These are phyloP conservation scores for Proliferodiscus dingleyae DNA, from an alignment of 2,329 filamentous ascomycete species.

Conservation along the genomic window DNA sequence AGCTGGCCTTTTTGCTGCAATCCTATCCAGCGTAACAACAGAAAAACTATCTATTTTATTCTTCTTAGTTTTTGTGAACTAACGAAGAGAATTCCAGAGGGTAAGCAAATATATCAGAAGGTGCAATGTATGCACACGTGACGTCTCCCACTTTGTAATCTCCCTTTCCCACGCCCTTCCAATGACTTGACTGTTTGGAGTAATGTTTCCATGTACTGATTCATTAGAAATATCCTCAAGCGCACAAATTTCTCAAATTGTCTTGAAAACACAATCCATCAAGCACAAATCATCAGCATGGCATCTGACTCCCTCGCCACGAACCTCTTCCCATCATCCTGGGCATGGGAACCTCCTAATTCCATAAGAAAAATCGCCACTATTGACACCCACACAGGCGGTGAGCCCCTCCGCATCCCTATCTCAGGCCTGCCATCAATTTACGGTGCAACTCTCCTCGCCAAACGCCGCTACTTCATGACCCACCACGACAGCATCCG, in stretches of 20 bases:
- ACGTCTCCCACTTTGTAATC: no score
- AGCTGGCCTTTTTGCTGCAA: no score
- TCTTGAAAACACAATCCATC: neutral
- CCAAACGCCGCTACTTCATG: neutral
- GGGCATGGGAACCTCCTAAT: neutral
- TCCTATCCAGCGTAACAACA: neutral
- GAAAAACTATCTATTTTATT: neutral
- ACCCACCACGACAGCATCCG: constrained; percentile 3
- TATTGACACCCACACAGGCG: constrained; percentile 6
- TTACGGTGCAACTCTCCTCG: neutral
- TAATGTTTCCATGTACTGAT: no score
- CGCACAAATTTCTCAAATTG: no score
- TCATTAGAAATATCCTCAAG: no score
- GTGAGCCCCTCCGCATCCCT: constrained; percentile 7
- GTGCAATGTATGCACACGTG: no score
- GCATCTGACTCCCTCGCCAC: neutral
- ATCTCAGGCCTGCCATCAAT: constrained; percentile 1
- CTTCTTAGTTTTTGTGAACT: no score
- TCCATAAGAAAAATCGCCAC: neutral
- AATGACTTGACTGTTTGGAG: neutral
- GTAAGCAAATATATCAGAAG: no score
- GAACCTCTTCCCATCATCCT: neutral
- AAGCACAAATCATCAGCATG: neutral
- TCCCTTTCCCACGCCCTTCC: neutral
- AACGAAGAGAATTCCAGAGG: no score